phyloP scores from a whole-genome alignment of 805 yeast genomes.

The Starmerella etchellsii region DNA sequence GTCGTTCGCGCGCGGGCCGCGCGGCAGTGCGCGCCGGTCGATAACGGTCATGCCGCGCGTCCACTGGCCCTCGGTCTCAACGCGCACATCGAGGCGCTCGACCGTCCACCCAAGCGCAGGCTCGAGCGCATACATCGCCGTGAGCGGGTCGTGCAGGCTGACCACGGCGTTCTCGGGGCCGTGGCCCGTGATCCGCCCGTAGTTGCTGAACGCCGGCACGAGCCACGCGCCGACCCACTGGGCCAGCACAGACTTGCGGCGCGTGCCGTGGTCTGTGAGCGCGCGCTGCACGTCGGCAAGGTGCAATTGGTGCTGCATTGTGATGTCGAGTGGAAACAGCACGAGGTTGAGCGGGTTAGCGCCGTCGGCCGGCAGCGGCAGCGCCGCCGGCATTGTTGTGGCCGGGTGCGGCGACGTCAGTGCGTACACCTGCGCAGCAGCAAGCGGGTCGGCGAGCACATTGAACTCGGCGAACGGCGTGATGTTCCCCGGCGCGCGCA shows the following conservation, averaged over 20 bases:
- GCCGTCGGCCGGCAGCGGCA: conserved; percentile 11
- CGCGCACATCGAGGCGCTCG: conserved; percentile 26
- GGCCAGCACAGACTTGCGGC: conserved; percentile 23
- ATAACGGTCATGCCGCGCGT: conserved; percentile 28
- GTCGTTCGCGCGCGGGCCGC: conserved; percentile 16
- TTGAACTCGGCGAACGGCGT: conserved; percentile 34
- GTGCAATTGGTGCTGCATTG: conserved; percentile 24
- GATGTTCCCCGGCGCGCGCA: conserved; percentile 29
- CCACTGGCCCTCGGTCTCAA: conserved; percentile 31
- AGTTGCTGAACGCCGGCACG: conserved; percentile 17
- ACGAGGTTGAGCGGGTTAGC: conserved; percentile 23
- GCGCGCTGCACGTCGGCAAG: conserved; percentile 16
- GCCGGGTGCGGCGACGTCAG: conserved; percentile 25
- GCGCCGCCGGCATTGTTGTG: conserved; percentile 23
- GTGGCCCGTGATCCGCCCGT: conserved; percentile 18
- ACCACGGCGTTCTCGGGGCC: conserved; percentile 19
- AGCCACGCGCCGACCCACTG: conserved; percentile 29
- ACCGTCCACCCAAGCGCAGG: conserved; percentile 16
- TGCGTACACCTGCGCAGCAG: conserved; percentile 30
- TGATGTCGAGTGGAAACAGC: conserved; percentile 31
- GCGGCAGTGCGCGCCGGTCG: conserved; percentile 27
- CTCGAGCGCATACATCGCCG: conserved; percentile 26
- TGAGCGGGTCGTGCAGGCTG: conserved; percentile 32
- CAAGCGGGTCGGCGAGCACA: conserved; percentile 31
- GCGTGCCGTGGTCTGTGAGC: conserved; percentile 14